A percentile compares a stretch with the other conserved stretches of the same genome.
phyloP scores from a whole-genome alignment of 2,329 filamentous ascomycete species.

The Microcera coccophila region DNA sequence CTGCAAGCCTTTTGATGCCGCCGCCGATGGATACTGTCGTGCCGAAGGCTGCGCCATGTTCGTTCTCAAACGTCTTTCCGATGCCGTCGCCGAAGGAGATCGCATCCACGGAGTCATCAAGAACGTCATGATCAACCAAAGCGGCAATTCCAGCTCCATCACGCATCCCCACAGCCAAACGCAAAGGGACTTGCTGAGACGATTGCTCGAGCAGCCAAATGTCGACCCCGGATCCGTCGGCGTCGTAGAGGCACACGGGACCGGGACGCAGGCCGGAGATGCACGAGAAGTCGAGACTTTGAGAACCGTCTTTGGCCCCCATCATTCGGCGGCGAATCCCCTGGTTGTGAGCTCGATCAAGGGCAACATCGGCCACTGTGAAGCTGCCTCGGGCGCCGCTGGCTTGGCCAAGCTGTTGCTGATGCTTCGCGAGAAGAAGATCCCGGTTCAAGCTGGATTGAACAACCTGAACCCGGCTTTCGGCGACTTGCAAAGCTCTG shows the following conservation, averaged over 20 bases:
- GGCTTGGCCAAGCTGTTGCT: constrained; percentile 47
- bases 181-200: constrained; percentile 29
- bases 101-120: constrained; percentile 39
- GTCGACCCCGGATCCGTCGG: constrained; percentile 33
- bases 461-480: constrained; percentile 26
- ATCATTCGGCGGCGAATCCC: constrained; percentile 7
- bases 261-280: constrained; percentile 50
- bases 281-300: constrained; percentile 39
- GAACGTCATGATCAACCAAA: constrained; percentile 38
- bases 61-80: constrained; percentile 44
- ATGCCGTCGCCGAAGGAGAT: constrained; percentile 47
- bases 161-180: constrained; percentile 38
- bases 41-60: constrained; percentile 46
- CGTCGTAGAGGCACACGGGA: constrained; percentile 47
- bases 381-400: constrained; percentile 39
- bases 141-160: constrained; percentile 39
- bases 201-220: constrained; percentile 25
- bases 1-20: constrained; percentile 33
- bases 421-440: constrained; percentile 32
- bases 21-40: constrained; percentile 49
- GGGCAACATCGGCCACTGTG: constrained; percentile 25
- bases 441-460: constrained; percentile 35
- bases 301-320: constrained; percentile 7
- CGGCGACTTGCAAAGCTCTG: not conserved
- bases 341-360: constrained; percentile 24